Conservation (phyloP, 2,329 filamentous ascomycete genomes). For the Aciculosporium take region DNA sequence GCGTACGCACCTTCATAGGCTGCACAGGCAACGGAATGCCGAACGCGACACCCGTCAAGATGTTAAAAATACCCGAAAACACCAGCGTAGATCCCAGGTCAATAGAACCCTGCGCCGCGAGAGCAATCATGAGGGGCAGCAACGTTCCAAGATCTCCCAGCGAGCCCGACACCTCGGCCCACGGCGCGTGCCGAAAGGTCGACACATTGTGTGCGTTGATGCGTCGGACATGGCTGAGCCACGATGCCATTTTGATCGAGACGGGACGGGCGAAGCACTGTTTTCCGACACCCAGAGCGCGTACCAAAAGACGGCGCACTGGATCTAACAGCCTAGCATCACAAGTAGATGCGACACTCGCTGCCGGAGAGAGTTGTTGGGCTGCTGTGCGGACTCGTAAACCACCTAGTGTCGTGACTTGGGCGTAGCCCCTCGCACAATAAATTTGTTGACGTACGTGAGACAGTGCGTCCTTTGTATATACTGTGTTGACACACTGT, state of each 20-base stretch:
- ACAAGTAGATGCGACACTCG: not conserved
- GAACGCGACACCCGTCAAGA: constrained; percentile 67
- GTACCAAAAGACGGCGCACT: no score
- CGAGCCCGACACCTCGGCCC: constrained; percentile 73
- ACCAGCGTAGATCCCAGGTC: constrained; percentile 72
- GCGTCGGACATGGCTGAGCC: constrained; percentile 17
- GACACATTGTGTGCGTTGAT: constrained; percentile 33
- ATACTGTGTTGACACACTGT: no score
- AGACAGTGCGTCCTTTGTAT: no score
- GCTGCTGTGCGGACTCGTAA: not conserved
- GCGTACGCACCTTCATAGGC: constrained; percentile 50
- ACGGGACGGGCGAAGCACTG: no score
- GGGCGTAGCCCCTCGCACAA: no score
- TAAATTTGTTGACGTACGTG: no score
- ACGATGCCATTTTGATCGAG: constrained; percentile 14
- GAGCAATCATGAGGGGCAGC: constrained; percentile 75
- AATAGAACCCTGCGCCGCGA: constrained; percentile 65
- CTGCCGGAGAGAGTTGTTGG: not conserved
- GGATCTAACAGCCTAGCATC: not conserved
- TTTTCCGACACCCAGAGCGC: no score
- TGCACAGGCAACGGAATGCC: constrained; percentile 86
- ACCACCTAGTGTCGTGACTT: not conserved
- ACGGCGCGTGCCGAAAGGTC: constrained; percentile 31
- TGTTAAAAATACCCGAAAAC: constrained; percentile 78
- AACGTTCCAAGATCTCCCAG: constrained; percentile 80